Percentiles rank a stretch among this genome's conserved stretches.
phyloP scores from a whole-genome alignment of 1,284 basidiomycete genomes.

The Golubevia pallescens region DNA sequence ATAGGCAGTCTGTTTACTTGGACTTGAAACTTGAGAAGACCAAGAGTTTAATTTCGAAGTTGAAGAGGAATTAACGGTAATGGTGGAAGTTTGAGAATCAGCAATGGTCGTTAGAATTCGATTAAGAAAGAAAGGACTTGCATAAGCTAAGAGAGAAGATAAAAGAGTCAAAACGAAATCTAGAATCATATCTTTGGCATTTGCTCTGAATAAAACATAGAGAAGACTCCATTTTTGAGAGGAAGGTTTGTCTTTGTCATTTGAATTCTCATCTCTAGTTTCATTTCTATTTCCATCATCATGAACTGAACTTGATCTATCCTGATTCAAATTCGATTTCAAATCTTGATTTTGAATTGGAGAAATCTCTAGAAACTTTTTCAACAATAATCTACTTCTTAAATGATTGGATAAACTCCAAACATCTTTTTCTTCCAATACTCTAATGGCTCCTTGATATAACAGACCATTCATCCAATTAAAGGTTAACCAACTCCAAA shows the following conservation, averaged over 20 bases:
- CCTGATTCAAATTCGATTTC: not conserved
- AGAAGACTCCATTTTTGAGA: constrained; percentile 6
- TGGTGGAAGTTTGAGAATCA: not conserved
- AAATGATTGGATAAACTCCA: constrained; percentile 25
- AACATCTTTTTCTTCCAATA: constrained; percentile 30
- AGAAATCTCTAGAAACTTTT: constrained; percentile 11
- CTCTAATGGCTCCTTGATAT: constrained; percentile 6
- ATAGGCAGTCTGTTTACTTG: constrained; percentile 19
- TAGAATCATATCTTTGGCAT: constrained; percentile 25
- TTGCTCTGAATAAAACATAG: constrained; percentile 14
- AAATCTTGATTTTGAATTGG: not conserved
- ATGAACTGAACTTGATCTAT: not conserved
- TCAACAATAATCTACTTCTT: constrained; percentile 20
- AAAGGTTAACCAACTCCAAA: constrained; percentile 38
- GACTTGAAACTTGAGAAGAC: not conserved
- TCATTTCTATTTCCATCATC: not conserved
- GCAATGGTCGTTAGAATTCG: constrained; percentile 25
- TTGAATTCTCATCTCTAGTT: no score
- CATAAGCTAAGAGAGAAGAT: constrained; percentile 24
- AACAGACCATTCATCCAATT: constrained; percentile 33
- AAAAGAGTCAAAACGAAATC: constrained; percentile 29
- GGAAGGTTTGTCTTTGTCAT: no score
- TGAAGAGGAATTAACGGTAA: no score
- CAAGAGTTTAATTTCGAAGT: no score
- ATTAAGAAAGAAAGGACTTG: constrained; percentile 31